Conservation (phyloP, 495 filamentous ascomycete genomes). For the Margaritispora aquatica region DNA sequence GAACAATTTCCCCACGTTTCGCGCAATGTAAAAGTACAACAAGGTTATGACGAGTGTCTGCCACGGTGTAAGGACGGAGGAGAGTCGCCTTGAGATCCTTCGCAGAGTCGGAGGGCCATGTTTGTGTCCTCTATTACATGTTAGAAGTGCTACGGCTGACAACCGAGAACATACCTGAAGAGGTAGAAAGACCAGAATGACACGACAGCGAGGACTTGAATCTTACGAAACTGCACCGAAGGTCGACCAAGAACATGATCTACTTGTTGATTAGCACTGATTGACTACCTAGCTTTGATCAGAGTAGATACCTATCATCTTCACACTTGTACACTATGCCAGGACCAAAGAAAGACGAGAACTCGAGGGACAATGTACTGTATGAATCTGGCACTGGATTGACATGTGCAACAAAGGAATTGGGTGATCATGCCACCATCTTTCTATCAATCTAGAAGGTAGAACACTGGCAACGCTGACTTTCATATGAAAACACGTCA, state of each 20-base stretch:
- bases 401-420: no score
- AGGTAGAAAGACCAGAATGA: constrained; percentile 88
- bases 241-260: constrained; percentile 93
- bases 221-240: constrained; percentile 82
- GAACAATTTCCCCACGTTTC: constrained; percentile 89
- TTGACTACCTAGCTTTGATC: neutral
- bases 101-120: constrained; percentile 81
- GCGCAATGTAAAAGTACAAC: constrained; percentile 83
- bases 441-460: neutral
- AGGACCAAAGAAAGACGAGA: neutral
- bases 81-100: constrained; percentile 62
- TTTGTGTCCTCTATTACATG: constrained; percentile 58
- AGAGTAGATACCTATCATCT: constrained; percentile 23
- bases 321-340: constrained; percentile 10
- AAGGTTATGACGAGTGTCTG: constrained; percentile 83
- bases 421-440: neutral
- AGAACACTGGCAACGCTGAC: neutral
- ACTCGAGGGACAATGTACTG: neutral
- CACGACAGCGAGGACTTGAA: constrained; percentile 87
- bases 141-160: constrained; percentile 1
- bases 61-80: constrained; percentile 67
- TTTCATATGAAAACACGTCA: constrained; percentile 2
- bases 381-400: neutral
- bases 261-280: neutral
- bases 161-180: constrained; percentile 46